These are phyloP conservation scores for Grifola frondosa DNA, from an alignment of 1,284 basidiomycete species.

Conservation along the genomic window DNA sequence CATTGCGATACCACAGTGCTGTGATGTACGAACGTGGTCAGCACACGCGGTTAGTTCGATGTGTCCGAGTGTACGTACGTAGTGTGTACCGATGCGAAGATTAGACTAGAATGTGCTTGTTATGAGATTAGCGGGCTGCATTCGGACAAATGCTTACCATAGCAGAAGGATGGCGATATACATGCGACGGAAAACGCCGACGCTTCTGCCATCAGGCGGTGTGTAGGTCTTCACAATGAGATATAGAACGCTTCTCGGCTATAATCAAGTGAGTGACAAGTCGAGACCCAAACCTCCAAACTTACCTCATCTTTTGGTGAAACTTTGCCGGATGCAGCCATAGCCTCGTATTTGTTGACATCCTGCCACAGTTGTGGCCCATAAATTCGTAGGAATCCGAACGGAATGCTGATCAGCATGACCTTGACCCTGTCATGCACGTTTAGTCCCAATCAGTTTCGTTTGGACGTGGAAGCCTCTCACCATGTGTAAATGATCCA, in stretches of 20 bases:
- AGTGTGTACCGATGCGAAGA: constrained; percentile 39
- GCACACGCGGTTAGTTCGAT: neutral
- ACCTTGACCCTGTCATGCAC: constrained; percentile 22
- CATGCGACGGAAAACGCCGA: constrained; percentile 17
- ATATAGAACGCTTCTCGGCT: constrained; percentile 23
- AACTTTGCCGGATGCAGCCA: constrained; percentile 13
- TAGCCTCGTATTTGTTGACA: constrained; percentile 20
- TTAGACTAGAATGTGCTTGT: constrained; percentile 23
- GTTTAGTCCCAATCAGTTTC: neutral
- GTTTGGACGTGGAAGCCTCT: constrained; percentile 1
- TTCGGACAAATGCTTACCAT: constrained; percentile 15
- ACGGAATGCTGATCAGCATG: constrained; percentile 22
- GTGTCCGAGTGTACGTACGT: constrained; percentile 24
- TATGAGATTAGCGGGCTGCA: neutral
- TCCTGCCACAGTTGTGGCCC: constrained; percentile 24
- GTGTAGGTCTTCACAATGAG: constrained; percentile 25
- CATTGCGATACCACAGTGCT: constrained; percentile 37
- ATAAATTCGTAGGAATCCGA: constrained; percentile 22
- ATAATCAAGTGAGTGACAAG: neutral
- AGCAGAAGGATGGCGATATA: constrained; percentile 21
- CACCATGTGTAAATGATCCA: constrained; percentile 33
- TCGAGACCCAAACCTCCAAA: neutral
- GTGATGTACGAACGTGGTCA: neutral
- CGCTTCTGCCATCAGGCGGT: constrained; percentile 12
- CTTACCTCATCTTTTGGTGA: constrained; percentile 20